These are phyloP conservation scores for Myxozyma monticola DNA, from an alignment of 805 yeast species.

Conservation along the genomic window DNA sequence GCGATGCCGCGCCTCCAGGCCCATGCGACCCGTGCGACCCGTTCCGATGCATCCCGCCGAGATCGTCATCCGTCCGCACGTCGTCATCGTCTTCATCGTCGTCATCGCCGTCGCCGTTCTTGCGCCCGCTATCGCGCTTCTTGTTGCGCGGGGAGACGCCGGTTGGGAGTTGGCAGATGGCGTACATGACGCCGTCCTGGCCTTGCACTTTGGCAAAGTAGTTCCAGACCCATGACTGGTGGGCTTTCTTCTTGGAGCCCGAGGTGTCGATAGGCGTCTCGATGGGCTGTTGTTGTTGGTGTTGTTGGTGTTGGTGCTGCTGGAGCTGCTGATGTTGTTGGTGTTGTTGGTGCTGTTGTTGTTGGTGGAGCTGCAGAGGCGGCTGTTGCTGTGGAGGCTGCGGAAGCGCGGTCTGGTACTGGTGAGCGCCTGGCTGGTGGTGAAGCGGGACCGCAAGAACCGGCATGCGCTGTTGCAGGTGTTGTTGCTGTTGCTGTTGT, in stretches of 20 bases:
- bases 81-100: slow-evolving; percentile 14
- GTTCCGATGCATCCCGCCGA: too few relatives aligned
- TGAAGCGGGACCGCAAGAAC: slow-evolving; percentile 3
- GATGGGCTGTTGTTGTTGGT: slow-evolving; percentile 11
- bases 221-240: slow-evolving; percentile 31
- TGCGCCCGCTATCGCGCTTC: slow-evolving; percentile 3
- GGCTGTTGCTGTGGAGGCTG: background rate
- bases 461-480: slow-evolving; percentile 10
- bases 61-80: slow-evolving; percentile 7
- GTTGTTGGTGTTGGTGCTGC: slow-evolving; percentile 6
- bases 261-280: background rate
- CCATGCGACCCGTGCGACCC: too few relatives aligned
- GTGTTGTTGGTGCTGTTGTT: slow-evolving; percentile 5
- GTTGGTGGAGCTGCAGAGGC: background rate
- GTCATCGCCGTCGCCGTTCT: background rate
- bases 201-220: slow-evolving; percentile 24
- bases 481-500: slow-evolving; percentile 12
- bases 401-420: background rate
- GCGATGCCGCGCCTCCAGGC: background rate
- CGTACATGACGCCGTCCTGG: slow-evolving; percentile 25
- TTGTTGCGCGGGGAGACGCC: background rate
- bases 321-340: slow-evolving; percentile 6
- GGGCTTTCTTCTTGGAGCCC: slow-evolving; percentile 12
- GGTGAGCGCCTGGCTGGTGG: too few relatives aligned
- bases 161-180: slow-evolving; percentile 23